Percentiles rank a stretch among this genome's conserved stretches.
These are phyloP conservation scores for Rhodosporidiobolus sp. DNA, from an alignment of 768 basidiomycete species.

Conservation along the genomic window DNA sequence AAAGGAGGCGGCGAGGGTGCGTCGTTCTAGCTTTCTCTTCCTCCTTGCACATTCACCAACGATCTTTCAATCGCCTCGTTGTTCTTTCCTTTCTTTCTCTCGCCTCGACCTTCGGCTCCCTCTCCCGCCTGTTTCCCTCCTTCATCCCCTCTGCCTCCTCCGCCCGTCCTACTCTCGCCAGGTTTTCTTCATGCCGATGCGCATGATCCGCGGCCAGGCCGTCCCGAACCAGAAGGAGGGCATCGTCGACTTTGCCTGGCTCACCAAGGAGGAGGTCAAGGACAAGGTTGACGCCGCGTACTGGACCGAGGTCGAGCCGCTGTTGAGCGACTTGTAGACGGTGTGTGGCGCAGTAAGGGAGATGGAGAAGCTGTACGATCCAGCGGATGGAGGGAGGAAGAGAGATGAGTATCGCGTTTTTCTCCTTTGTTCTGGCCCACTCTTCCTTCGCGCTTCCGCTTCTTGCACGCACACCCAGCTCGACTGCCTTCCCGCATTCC, in stretches of 20 bases:
- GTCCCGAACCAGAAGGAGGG: conserved; percentile 56
- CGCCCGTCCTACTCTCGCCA: conserved; percentile 45
- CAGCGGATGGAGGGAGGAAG: neutral
- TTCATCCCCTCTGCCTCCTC: neutral
- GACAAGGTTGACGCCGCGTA: conserved; percentile 65
- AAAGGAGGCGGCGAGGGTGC: conserved; percentile 31
- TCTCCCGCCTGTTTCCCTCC: neutral
- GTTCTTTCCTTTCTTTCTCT: neutral
- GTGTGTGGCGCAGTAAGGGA: neutral
- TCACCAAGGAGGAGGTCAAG: conserved; percentile 86
- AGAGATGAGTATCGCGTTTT: no score
- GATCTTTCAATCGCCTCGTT: no score
- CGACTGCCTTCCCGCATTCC: no score
- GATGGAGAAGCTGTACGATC: neutral
- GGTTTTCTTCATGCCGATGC: conserved; percentile 93
- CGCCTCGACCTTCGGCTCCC: neutral
- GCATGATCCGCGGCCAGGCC: conserved; percentile 85
- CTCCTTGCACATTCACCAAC: no score
- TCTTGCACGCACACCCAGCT: no score
- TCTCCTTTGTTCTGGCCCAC: no score
- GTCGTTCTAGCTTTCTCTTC: neutral
- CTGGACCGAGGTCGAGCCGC: conserved; percentile 73
- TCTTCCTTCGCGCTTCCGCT: no score
- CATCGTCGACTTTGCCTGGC: conserved; percentile 80
- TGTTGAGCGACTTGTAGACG: conserved; percentile 64